phyloP scores from a whole-genome alignment of 2,329 filamentous ascomycete genomes.

The Cyanodermella asteris region DNA sequence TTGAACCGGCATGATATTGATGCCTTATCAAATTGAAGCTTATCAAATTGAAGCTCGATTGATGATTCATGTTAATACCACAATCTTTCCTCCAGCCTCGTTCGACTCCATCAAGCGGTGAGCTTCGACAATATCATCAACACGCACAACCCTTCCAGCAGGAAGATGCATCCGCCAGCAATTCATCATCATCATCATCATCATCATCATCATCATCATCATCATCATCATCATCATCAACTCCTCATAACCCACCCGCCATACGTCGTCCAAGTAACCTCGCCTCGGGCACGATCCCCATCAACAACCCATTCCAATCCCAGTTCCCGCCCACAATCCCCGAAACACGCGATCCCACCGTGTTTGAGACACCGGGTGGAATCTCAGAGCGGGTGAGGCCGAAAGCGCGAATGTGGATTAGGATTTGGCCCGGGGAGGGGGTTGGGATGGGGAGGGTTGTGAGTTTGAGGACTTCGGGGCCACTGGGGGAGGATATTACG shows the following conservation, averaged over 20 bases:
- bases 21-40: too few species aligned
- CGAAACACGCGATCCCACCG: constrained; percentile 11
- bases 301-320: constrained; percentile 19
- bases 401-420: constrained; percentile 9
- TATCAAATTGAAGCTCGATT: background rate
- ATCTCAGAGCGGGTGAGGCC: constrained; percentile 11
- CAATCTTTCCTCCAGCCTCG: constrained; percentile 23
- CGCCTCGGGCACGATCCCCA: constrained; percentile 20
- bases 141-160: constrained; percentile 20
- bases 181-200: constrained; percentile 18
- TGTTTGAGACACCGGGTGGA: constrained; percentile 16
- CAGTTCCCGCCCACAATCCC: constrained; percentile 25
- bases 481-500: constrained; percentile 19
- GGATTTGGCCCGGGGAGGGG: constrained; percentile 7
- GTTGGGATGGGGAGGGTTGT: constrained; percentile 18
- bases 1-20: too few species aligned
- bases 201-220: constrained; percentile 17
- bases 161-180: too few species aligned
- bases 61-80: constrained; percentile 14
- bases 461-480: constrained; percentile 19
- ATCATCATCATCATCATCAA: constrained; percentile 22
- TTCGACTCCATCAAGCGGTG: constrained; percentile 24
- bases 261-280: constrained; percentile 22
- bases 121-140: constrained; percentile 25
- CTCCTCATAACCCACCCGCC: constrained; percentile 16